Base-by-base conservation (phyloP, 768 basidiomycete genomes). In the Rhodotorula taiwanensis region DNA sequence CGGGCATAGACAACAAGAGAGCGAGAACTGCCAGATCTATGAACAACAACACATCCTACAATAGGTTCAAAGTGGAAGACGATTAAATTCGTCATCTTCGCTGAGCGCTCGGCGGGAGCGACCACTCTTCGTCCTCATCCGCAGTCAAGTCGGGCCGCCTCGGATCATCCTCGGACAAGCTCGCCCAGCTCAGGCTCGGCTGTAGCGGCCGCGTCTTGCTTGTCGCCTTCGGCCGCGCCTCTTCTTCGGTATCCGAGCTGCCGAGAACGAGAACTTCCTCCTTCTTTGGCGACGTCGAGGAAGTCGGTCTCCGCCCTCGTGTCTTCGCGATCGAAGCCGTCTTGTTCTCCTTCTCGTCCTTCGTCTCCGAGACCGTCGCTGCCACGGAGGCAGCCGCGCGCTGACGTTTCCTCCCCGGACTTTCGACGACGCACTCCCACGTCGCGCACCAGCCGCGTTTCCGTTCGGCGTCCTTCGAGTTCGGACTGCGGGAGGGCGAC, bases 21-120 rank as follows among this genome's bases (percentile, higher is more conserved):
- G n/a, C n/a, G 36, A 39, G 36, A 39, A 9, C 10, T 44, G 20
- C 11, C 8, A 44, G 13, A 10, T 20, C 9, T 8, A n/a, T 7
- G 34, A 43, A 44, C 42, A 33, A 52, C 49, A 43, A 51, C n/a
- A 25, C n/a, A n/a, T n/a, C n/a, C n/a, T n/a, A n/a, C n/a, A n/a
- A n/a, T n/a, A n/a, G n/a, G n/a, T n/a, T n/a, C n/a, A n/a, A n/a
- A n/a, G n/a, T n/a, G n/a, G n/a, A n/a, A n/a, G n/a, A n/a, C n/a
- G n/a, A n/a, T n/a, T 23, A 25, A n/a, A 9, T 27, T 15, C 25
- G 9, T 48, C 55, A 59, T 20, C 54, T 48, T 45, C 58, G 25
- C 28, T 67, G 66, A 13, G 30, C 66, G 16, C 49, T 52, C 14
- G 58, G 61, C 27, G 66, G 66, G 58, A 67, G 60, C 28, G 44